Evolutionary conservation across 1,139 yeast species (phyloP), one percentile per base, ranked within the genome.

Genomic region (Kodamaea ohmeri): DNA sequence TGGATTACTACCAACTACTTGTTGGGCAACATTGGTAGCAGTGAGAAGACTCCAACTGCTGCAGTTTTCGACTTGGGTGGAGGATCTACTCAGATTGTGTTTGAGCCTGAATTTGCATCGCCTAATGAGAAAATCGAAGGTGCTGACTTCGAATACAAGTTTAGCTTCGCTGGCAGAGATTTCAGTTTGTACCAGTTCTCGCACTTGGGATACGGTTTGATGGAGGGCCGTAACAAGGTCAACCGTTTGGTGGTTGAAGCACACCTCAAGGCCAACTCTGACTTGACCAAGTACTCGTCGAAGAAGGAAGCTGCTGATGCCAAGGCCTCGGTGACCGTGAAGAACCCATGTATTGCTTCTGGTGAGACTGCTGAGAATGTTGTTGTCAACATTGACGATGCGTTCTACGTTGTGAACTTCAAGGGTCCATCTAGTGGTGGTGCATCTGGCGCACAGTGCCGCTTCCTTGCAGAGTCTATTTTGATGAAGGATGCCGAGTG

Each of bases 51-150:
- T 21, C 86, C 92, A 22, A 92, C 98, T 9, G 96, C 96, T 36
- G 98, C 97, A 6, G 95, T 92, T 11, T 92, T 92, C 58, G 99
- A 92, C 59, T 78, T 92, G 47, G 99, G 99, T 51, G 99, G 99
- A 50, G 98, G 97, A 6, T 89, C 97, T 4, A 92, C 98, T 9
- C 99, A 92, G 65, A 89, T 92, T 65, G 98, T 92, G 4, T 92
- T 92, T 61, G 97, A 92, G 68, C 99, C 99, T 8, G 74, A 76
- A 11, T 81, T 80, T 55, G 58, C 63, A 35, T 63, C 68, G 36
- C 29, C 37, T 6, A 75, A 78, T 45, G 80, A 77, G 49, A 60
- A 67, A 48, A 77, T 89, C 84, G 66, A 75, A 33, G 90, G 83
- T 16, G 97, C 96, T 41, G 97, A 90, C 55, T 96, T 88, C 65